Conservation (phyloP, 78 protist species). For the Speleostelium caveatum region DNA sequence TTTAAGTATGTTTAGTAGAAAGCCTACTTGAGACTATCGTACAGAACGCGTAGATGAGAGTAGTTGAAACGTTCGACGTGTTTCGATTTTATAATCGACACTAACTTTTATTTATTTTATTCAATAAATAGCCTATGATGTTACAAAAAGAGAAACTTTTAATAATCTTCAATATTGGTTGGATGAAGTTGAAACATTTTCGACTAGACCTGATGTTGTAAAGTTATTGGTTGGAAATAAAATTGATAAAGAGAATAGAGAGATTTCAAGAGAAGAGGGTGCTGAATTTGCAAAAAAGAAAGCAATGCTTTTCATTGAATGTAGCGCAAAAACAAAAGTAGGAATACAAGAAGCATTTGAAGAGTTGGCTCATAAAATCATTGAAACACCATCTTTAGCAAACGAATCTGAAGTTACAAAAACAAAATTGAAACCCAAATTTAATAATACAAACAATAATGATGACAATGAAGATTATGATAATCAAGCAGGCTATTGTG, state of each 20-base stretch:
- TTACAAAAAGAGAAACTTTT: constrained; percentile 82
- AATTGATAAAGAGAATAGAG: constrained; percentile 80
- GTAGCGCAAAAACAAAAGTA: constrained; percentile 85
- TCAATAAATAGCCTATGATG: constrained; percentile 82
- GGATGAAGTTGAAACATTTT: constrained; percentile 81
- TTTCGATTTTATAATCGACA: not conserved
- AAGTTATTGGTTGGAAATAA: constrained; percentile 86
- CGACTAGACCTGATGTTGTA: constrained; percentile 55
- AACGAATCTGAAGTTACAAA: not conserved
- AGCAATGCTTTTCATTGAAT: constrained; percentile 87
- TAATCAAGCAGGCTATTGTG: constrained; percentile 6
- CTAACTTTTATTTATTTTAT: not conserved
- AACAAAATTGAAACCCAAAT: not conserved
- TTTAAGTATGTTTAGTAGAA: constrained; percentile 38
- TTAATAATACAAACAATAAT: not conserved
- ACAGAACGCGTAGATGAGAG: too few species aligned
- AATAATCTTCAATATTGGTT: constrained; percentile 83
- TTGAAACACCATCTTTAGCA: constrained; percentile 64
- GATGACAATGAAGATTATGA: not conserved
- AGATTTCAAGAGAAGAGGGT: constrained; percentile 86
- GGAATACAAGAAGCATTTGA: constrained; percentile 90
- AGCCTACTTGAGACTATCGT: not conserved
- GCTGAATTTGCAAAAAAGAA: constrained; percentile 84
- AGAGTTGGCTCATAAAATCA: constrained; percentile 78
- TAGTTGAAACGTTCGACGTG: not conserved